Percentiles rank a stretch among this genome's conserved stretches.
Conservation (phyloP, 2,329 filamentous ascomycete species). For the Thelonectria olida region DNA sequence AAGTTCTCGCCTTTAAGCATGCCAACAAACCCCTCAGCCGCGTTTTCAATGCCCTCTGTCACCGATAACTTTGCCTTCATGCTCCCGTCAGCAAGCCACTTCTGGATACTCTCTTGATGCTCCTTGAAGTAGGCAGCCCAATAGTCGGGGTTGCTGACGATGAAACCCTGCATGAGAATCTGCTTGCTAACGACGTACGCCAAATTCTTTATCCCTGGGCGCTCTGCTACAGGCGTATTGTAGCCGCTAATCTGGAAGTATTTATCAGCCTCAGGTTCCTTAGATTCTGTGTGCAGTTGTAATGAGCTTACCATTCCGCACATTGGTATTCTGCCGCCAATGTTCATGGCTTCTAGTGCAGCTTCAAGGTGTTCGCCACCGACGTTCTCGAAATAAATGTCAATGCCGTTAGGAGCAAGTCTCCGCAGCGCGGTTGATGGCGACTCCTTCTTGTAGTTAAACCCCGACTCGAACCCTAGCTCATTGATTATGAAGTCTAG, state of each 20-base stretch:
- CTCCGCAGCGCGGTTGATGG: conserved; percentile 72
- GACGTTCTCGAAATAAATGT: conserved; percentile 69
- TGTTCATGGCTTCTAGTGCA: conserved; percentile 59
- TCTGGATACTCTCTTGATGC: conserved; percentile 77
- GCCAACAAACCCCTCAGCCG: conserved; percentile 75
- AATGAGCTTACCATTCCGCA: conserved; percentile 64
- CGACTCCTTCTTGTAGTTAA: conserved; percentile 89
- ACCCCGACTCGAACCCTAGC: conserved; percentile 67
- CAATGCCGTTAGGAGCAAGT: conserved; percentile 79
- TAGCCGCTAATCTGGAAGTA: conserved; percentile 71
- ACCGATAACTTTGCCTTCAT: conserved; percentile 76
- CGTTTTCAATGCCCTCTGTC: conserved; percentile 81
- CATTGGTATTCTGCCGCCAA: conserved; percentile 70
- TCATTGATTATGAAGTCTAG: conserved; percentile 68
- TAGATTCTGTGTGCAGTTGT: too few species aligned
- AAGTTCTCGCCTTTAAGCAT: conserved; percentile 84
- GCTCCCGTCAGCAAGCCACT: conserved; percentile 79
- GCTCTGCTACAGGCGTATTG: conserved; percentile 65
- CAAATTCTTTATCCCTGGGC: conserved; percentile 74
- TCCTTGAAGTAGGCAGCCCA: background rate
- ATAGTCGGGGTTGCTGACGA: conserved; percentile 74
- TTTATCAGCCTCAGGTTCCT: background rate
- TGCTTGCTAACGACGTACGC: conserved; percentile 71
- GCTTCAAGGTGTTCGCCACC: conserved; percentile 62
- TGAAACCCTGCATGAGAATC: conserved; percentile 78